Evolutionary conservation across 2,329 filamentous ascomycete species (phyloP), one percentile per base, ranked within the genome.

Genomic region (Chaetothyriales sp.): DNA sequence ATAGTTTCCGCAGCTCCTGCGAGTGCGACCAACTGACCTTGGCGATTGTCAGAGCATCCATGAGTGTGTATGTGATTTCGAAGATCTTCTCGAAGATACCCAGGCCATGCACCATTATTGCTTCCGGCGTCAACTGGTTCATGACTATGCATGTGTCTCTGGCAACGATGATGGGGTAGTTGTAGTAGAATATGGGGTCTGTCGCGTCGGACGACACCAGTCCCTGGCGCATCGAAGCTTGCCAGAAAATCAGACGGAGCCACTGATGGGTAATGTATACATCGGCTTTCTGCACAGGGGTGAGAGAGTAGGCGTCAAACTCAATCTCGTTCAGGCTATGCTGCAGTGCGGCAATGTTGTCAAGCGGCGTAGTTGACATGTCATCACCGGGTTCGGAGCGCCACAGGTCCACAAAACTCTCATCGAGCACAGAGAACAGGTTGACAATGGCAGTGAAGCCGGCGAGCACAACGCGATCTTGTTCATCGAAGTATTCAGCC

Each of bases 201-300:
- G 72, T 65, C 0, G 80, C 72, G 4, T 72, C 73, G 51, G 75
- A 81, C 22, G 78, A 82, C 20, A 85, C 71, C 15, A 81, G 75
- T 4, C 80, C 78, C 58, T 83, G 81, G 19, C 77, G 77, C 61
- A 83, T 83, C 2, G 80, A 81, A 1, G 82, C 75, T 60, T 84
- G 82, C 82, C 82, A 85, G 28, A 85, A 77, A 66, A 85, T 82
- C 0, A 82, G 77, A n/a, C 79, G 73, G 2, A 85, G 70, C 82
- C 82, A 86, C 61, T 83, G 80, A 61, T 85, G 82, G 1, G 80
- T 84, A 40, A 82, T 77, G 28, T 82, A 73, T 15, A 86, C 70
- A 54, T 85, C 80, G 1, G 82, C 81, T 52, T 80, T 81, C 57
- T 85, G 81, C 43, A 77, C 77, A 54, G 81, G 77, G 0, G 81